phyloP scores from a whole-genome alignment of 768 basidiomycete species.

The Coprinopsis cinerea region DNA sequence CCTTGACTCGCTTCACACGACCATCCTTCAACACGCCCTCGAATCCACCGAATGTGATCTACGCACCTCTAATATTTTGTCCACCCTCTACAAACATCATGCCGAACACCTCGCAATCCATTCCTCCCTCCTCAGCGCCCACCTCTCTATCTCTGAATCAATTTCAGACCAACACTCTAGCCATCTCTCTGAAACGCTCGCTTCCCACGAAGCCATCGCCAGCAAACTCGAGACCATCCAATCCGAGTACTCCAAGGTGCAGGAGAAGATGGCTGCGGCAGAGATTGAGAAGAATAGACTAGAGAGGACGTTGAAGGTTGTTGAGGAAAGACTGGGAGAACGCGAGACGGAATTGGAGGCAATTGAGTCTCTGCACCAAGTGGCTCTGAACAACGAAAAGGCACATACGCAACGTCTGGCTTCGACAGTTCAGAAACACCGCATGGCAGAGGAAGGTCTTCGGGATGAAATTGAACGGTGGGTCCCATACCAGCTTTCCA shows the following conservation, averaged over 20 bases:
- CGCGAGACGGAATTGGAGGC: slow-evolving; percentile 22
- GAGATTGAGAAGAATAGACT: slow-evolving; percentile 9
- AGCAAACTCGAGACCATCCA: slow-evolving; percentile 35
- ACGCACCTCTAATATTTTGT: slow-evolving; percentile 23
- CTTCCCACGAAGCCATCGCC: slow-evolving; percentile 36
- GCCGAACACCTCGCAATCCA: slow-evolving; percentile 29
- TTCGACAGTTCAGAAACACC: slow-evolving; percentile 44
- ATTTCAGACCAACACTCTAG: slow-evolving; percentile 25
- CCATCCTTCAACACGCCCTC: no score
- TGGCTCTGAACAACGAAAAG: slow-evolving; percentile 39
- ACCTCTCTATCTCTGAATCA: slow-evolving; percentile 22
- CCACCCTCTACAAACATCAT: slow-evolving; percentile 32
- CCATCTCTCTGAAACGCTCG: slow-evolving; percentile 36
- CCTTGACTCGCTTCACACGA: no score
- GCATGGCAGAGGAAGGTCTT: slow-evolving; percentile 63
- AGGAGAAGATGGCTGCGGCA: slow-evolving; percentile 23
- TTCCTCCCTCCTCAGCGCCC: slow-evolving; percentile 23
- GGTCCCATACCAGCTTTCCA: slow-evolving; percentile 16
- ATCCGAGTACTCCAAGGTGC: slow-evolving; percentile 29
- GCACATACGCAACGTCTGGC: slow-evolving; percentile 43
- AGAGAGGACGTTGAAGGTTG: slow-evolving; percentile 16
- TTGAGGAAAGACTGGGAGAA: slow-evolving; percentile 12
- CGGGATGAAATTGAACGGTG: slow-evolving; percentile 65
- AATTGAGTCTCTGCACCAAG: slow-evolving; percentile 27
- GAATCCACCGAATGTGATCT: no score